Percentiles rank a stretch among this genome's conserved stretches.
These are phyloP conservation scores for Aaosphaeria pasadenensis DNA, from an alignment of 2,329 filamentous ascomycete species.

Conservation along the genomic window DNA sequence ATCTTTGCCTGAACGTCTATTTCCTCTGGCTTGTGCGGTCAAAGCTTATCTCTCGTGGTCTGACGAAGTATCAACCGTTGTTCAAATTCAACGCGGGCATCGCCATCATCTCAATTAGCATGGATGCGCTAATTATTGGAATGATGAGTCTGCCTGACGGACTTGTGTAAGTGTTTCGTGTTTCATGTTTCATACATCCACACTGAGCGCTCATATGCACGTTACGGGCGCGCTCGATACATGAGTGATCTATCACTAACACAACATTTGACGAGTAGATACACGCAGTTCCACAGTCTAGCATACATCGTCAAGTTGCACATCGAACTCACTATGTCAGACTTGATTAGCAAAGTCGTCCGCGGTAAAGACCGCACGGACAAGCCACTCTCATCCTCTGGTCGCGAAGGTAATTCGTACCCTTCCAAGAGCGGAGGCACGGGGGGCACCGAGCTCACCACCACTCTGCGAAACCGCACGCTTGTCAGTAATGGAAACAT, in stretches of 20 bases:
- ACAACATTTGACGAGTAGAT: slow-evolving; percentile 3
- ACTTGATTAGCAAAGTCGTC: slow-evolving; percentile 28
- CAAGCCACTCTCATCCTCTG: neutral
- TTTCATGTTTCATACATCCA: neutral
- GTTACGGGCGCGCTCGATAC: too few relatives aligned
- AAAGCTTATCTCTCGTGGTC: slow-evolving; percentile 26
- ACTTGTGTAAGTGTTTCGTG: slow-evolving; percentile 15
- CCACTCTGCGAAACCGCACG: neutral
- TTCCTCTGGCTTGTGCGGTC: slow-evolving; percentile 40
- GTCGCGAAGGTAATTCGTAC: neutral
- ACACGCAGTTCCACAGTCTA: slow-evolving; percentile 32
- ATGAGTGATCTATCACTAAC: too few relatives aligned
- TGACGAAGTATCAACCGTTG: slow-evolving; percentile 32
- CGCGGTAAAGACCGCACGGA: slow-evolving; percentile 2
- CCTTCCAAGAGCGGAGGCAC: neutral
- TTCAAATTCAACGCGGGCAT: slow-evolving; percentile 32
- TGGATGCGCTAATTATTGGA: slow-evolving; percentile 32
- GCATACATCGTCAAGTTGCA: slow-evolving; percentile 38
- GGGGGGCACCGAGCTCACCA: slow-evolving; percentile 1
- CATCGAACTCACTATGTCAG: slow-evolving; percentile 37
- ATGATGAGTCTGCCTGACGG: slow-evolving; percentile 24
- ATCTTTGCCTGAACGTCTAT: slow-evolving; percentile 22
- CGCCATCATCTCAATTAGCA: slow-evolving; percentile 27
- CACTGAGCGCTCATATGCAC: neutral
- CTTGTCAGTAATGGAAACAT: neutral